Percentiles rank a stretch among this genome's conserved stretches.
These are phyloP conservation scores for Thelonectria olida DNA, from an alignment of 2,329 filamentous ascomycete species.

Conservation along the genomic window DNA sequence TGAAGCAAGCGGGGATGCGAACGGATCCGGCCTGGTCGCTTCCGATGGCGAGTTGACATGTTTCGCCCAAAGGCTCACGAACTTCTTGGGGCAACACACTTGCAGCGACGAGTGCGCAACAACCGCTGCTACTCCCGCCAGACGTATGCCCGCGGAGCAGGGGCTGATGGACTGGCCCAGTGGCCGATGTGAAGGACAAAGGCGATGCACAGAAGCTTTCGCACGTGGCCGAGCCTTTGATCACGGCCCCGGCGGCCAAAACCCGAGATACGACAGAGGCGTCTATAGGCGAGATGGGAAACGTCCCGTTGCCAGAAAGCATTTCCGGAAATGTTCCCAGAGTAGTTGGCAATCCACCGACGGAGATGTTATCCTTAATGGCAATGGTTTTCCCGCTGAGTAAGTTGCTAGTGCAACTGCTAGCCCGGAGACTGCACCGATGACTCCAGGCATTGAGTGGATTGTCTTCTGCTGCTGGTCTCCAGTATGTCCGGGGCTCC, in stretches of 20 bases:
- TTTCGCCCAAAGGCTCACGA: conserved; percentile 15
- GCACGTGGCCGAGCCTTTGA: conserved; percentile 41
- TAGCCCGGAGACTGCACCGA: conserved; percentile 37
- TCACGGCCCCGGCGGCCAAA: conserved; percentile 36
- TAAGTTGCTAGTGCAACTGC: neutral
- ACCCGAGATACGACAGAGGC: conserved; percentile 35
- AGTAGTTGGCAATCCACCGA: conserved; percentile 40
- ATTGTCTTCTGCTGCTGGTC: conserved; percentile 37
- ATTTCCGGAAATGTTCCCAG: conserved; percentile 26
- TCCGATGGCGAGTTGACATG: neutral
- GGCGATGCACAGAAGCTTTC: conserved; percentile 44
- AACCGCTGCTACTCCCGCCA: conserved; percentile 46
- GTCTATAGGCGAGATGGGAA: conserved; percentile 34
- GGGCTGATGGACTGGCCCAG: conserved; percentile 42
- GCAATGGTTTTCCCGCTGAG: conserved; percentile 30
- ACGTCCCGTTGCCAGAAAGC: conserved; percentile 14
- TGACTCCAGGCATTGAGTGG: conserved; percentile 48
- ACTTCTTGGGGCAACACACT: conserved; percentile 8
- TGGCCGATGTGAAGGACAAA: conserved; percentile 39
- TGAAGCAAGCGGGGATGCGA: neutral
- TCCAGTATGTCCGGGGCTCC: conserved; percentile 31
- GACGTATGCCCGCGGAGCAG: conserved; percentile 36
- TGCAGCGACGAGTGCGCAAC: conserved; percentile 40
- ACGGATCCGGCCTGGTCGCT: neutral
- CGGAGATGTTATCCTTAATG: conserved; percentile 44